These are phyloP conservation scores for Penicillium egyptiacum DNA, from an alignment of 495 filamentous ascomycete genomes.

Conservation along the genomic window DNA sequence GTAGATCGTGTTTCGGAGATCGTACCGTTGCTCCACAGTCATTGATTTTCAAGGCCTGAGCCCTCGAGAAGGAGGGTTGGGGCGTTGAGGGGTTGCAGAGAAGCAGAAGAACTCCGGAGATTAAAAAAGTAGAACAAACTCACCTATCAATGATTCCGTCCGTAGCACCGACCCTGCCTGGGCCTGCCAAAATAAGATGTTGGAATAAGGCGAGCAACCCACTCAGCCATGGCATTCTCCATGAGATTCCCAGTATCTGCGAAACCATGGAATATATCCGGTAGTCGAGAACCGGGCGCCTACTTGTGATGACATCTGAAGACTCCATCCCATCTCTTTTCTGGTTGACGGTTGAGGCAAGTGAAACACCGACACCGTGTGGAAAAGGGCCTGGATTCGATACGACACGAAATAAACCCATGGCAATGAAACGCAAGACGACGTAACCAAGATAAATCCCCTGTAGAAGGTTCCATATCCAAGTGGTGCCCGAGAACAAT, in stretches of 20 bases:
- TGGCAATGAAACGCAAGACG: constrained; percentile 61
- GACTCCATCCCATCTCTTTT: constrained; percentile 24
- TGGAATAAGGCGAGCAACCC: constrained; percentile 71
- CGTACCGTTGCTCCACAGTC: constrained; percentile 38
- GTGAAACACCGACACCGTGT: constrained; percentile 27
- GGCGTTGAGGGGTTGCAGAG: constrained; percentile 25
- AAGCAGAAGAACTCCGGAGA: constrained; percentile 20
- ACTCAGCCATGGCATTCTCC: constrained; percentile 83
- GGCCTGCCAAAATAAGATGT: constrained; percentile 66
- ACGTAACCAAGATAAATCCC: constrained; percentile 64
- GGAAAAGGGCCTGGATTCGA: constrained; percentile 29
- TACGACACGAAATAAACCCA: constrained; percentile 48
- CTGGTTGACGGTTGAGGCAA: constrained; percentile 22
- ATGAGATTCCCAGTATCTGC: constrained; percentile 65
- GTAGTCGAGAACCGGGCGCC: constrained; percentile 73
- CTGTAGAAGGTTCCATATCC: constrained; percentile 72
- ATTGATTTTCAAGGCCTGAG: constrained; percentile 28
- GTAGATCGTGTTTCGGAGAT: constrained; percentile 45
- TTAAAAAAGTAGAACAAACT: constrained; percentile 44
- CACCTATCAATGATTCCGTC: constrained; percentile 87
- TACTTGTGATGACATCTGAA: constrained; percentile 49
- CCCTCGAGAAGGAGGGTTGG: constrained; percentile 17
- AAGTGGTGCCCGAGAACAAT: constrained; percentile 37
- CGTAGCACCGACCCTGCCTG: constrained; percentile 69
- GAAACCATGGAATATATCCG: constrained; percentile 67